A percentile compares a stretch with the other conserved stretches of the same genome.
phyloP scores from a whole-genome alignment of 257 asterid species.

The Solanum clarkiae region DNA sequence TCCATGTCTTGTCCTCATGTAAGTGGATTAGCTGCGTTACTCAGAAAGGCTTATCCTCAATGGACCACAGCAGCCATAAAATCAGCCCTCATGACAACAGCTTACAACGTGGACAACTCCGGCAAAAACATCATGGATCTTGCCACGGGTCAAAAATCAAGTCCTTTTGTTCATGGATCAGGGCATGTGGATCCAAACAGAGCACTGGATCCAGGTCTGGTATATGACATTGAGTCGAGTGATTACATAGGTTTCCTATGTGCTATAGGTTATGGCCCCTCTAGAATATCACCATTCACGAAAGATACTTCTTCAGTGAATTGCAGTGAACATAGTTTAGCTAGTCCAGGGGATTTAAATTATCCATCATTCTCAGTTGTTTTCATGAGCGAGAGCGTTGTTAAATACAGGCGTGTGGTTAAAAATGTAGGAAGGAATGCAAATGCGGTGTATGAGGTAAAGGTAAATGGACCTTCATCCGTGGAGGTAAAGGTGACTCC shows the following conservation, averaged over 20 bases:
- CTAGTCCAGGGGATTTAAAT: constrained; percentile 65
- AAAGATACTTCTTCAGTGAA: constrained; percentile 27
- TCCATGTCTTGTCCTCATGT: constrained; percentile 88
- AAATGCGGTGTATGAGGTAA: constrained; percentile 42
- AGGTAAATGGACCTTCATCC: constrained; percentile 47
- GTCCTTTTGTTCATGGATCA: constrained; percentile 52
- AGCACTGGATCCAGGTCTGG: constrained; percentile 61
- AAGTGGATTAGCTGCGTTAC: constrained; percentile 44
- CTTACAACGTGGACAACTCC: constrained; percentile 10
- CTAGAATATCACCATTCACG: constrained; percentile 36
- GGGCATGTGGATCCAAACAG: constrained; percentile 46
- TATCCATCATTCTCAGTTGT: constrained; percentile 85
- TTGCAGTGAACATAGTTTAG: constrained; percentile 29
- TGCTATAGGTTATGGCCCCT: constrained; percentile 43
- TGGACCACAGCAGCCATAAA: constrained; percentile 70
- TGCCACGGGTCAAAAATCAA: background rate
- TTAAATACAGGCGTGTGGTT: constrained; percentile 53
- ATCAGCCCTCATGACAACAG: constrained; percentile 65
- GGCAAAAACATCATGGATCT: background rate
- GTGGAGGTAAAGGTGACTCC: constrained; percentile 77
- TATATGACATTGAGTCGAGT: constrained; percentile 28
- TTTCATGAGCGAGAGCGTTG: constrained; percentile 21
- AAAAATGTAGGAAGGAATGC: constrained; percentile 49
- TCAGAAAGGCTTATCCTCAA: constrained; percentile 44
- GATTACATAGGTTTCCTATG: constrained; percentile 42